Conservation (phyloP, 805 yeast species). For the Candida maesae region DNA sequence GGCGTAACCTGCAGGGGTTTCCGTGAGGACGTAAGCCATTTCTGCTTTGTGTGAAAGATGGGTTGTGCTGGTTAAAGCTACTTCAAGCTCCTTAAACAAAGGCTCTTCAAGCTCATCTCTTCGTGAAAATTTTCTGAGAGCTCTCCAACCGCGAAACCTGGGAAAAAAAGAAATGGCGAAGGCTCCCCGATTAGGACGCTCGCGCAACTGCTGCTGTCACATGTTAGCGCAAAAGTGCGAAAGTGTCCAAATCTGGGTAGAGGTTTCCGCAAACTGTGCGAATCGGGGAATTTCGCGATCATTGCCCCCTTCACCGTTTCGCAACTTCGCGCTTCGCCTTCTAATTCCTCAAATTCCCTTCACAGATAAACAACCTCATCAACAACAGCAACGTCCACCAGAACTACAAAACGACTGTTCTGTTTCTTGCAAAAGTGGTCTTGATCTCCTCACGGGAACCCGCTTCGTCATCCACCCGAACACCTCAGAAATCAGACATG, state of each 20-base stretch:
- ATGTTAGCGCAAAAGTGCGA: neutral
- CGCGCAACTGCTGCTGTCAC: constrained; percentile 11
- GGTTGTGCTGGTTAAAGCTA: neutral
- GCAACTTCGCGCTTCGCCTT: no score
- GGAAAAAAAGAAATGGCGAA: constrained; percentile 1
- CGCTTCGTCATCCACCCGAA: neutral
- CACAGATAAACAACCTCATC: neutral
- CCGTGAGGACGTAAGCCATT: constrained; percentile 90
- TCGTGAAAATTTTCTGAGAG: constrained; percentile 14
- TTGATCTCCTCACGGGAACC: no score
- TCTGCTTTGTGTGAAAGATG: constrained; percentile 1
- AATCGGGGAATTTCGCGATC: constrained; percentile 8
- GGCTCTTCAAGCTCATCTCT: constrained; percentile 4
- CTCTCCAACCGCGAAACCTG: constrained; percentile 2
- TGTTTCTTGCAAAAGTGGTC: neutral
- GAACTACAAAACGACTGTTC: neutral
- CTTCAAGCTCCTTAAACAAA: constrained; percentile 6
- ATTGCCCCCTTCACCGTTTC: no score
- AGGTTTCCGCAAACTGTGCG: neutral
- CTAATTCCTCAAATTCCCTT: neutral
- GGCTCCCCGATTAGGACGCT: no score
- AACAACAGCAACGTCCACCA: no score
- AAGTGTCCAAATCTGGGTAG: neutral
- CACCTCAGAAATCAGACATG: neutral
- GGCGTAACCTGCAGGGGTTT: constrained; percentile 99